Evolutionary conservation across 495 filamentous ascomycete species (phyloP), one percentile per base, ranked within the genome.

Genomic region (Penicillium crystallinum): DNA sequence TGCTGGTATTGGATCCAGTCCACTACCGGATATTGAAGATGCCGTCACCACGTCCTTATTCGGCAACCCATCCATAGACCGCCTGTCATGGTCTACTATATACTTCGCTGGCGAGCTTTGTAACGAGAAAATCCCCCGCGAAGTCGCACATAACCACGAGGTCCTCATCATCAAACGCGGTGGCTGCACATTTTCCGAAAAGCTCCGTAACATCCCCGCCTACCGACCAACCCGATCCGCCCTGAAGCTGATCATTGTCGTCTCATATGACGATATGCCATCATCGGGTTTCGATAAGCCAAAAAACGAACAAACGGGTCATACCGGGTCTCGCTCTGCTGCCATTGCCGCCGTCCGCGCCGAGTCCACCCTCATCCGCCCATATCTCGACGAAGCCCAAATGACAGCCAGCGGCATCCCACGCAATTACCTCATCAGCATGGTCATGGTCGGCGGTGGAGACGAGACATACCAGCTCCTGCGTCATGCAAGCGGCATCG

Each of bases 381-480:
- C 93, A 0, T 69, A 93, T 46, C 73, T 98, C 2, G 91, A 98
- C 44, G 79, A 85, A 48, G 65, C 70, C 12, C 91, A 96, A 69
- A 65, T 75, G 31, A 92, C 88, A 2, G 78, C 84, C 0, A 79
- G 77, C 10, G 91, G 91, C 0, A 73, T 95, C 33, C 72, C 77
- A 36, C 71, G 93, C n/a, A 81, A 82, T 45, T 71, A 91, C 54
- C 81, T 82, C 12, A 85, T 96, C 15, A 78, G 84, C 19, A 84
- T 96, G 84, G 77, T 96, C 19, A 88, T 97, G 86, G 84, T 95
- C 7, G 82, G 82, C 0, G 90, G 89, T 0, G 89, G 87, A 2
- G 77, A 89, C 14, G 75, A 79, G 52, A 84, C 81, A 37, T 87
- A 85, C 54, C 77, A 82, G 38, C 59, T 85, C 51, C 61, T 95